A percentile compares a stretch with the other conserved stretches of the same genome.
Evolutionary conservation across 2,329 filamentous ascomycete species (phyloP).

Genomic region (Colletotrichum liaoningense): DNA sequence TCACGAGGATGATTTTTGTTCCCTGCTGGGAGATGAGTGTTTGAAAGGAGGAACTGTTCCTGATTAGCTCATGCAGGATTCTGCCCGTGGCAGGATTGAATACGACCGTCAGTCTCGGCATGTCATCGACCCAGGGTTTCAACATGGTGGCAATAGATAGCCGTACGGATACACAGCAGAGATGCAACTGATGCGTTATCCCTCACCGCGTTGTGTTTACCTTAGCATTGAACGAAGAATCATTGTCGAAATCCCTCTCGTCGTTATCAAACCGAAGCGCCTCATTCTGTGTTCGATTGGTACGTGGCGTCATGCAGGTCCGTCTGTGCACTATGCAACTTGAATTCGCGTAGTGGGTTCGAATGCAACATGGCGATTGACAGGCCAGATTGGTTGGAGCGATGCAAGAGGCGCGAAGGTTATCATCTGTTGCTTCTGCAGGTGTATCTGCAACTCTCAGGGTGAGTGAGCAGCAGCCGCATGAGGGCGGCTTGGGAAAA

Average conservation of each 20-base stretch:
- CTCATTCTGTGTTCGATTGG: constrained; percentile 25
- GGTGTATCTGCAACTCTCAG: constrained; percentile 33
- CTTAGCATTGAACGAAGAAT: constrained; percentile 3
- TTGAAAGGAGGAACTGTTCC: constrained; percentile 15
- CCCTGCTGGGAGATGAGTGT: constrained; percentile 31
- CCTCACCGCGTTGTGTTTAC: neutral
- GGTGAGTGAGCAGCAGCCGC: constrained; percentile 16
- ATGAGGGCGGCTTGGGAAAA: neutral
- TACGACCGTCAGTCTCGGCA: constrained; percentile 2
- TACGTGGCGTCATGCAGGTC: constrained; percentile 37
- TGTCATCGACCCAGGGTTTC: neutral
- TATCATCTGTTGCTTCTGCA: constrained; percentile 10
- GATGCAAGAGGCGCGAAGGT: constrained; percentile 22
- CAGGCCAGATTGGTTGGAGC: constrained; percentile 25
- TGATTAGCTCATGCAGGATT: constrained; percentile 20
- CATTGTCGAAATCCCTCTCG: constrained; percentile 1
- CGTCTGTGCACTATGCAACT: constrained; percentile 36
- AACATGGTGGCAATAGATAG: neutral
- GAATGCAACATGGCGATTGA: constrained; percentile 29
- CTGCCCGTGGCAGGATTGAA: neutral
- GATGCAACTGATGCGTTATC: neutral
- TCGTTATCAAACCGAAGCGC: constrained; percentile 24
- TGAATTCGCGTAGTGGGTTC: constrained; percentile 27
- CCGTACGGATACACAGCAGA: neutral
- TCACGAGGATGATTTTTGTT: constrained; percentile 31